phyloP scores from a whole-genome alignment of 2,329 filamentous ascomycete species.

The Sporothrix brunneoviolacea region DNA sequence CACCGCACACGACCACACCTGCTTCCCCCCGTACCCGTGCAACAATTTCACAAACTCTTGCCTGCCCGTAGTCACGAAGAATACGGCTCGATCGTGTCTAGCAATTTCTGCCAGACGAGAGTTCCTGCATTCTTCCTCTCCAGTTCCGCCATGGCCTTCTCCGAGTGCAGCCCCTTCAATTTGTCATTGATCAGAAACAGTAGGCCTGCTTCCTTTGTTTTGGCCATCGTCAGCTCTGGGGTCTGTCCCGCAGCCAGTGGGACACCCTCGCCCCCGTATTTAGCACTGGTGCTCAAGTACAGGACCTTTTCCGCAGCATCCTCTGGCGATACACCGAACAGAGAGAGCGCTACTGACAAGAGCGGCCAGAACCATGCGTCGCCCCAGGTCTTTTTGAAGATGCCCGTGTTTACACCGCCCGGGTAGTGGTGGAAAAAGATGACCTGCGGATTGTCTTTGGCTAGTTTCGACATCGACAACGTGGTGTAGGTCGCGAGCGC shows the following conservation, averaged over 20 bases:
- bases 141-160: conserved; percentile 7
- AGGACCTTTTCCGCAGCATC: conserved; percentile 3
- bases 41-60: neutral
- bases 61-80: too few relatives aligned
- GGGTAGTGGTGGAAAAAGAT: conserved; percentile 8
- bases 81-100: neutral
- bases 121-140: neutral
- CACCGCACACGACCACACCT: too few relatives aligned
- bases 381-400: conserved; percentile 5
- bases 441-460: neutral
- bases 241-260: neutral
- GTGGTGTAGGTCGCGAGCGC: conserved; percentile 4
- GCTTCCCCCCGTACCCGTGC: neutral
- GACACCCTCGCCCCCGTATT: conserved; percentile 1
- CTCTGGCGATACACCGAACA: neutral
- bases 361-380: conserved; percentile 2
- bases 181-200: conserved; percentile 7
- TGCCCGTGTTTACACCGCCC: conserved; percentile 2
- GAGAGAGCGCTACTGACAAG: neutral
- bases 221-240: conserved; percentile 1
- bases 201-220: neutral
- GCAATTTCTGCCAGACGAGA: conserved; percentile 3
- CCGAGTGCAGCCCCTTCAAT: conserved; percentile 1
- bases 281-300: conserved; percentile 6
- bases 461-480: neutral